phyloP scores from a whole-genome alignment of 306 rosid species.

The Prunus davidiana region DNA sequence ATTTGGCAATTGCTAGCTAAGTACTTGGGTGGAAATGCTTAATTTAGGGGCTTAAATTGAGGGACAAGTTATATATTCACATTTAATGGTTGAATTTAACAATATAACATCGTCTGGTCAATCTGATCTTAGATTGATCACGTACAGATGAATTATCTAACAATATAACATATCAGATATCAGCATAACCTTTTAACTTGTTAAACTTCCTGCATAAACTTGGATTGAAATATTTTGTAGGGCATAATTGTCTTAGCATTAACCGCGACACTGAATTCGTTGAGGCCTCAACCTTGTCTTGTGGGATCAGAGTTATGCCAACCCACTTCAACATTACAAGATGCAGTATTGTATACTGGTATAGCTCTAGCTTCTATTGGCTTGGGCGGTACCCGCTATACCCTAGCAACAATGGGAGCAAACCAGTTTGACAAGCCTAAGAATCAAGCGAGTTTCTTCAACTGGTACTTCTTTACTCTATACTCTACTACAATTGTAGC shows the following conservation, averaged over 20 bases:
- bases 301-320: constrained; percentile 26
- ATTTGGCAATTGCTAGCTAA: too few relatives aligned
- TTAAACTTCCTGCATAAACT: too few relatives aligned
- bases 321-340: constrained; percentile 25
- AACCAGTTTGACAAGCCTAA: constrained; percentile 38
- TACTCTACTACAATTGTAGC: constrained; percentile 8
- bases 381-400: constrained; percentile 46
- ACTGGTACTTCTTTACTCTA: constrained; percentile 39
- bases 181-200: too few relatives aligned
- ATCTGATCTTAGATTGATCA: too few relatives aligned
- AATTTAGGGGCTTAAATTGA: too few relatives aligned
- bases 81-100: too few relatives aligned
- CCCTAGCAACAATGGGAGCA: constrained; percentile 48
- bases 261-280: constrained; percentile 19
- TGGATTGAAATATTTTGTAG: constrained; percentile 14
- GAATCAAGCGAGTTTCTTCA: constrained; percentile 34
- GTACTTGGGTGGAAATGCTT: too few relatives aligned
- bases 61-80: too few relatives aligned
- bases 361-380: constrained; percentile 31
- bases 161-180: too few relatives aligned
- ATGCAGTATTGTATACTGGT: constrained; percentile 27
- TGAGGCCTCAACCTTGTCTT: constrained; percentile 37
- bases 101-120: too few relatives aligned
- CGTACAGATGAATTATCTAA: too few relatives aligned
- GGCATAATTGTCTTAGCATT: constrained; percentile 31